Conservation (phyloP, 2,329 filamentous ascomycete genomes). For the Tolypocladium endophyticum region DNA sequence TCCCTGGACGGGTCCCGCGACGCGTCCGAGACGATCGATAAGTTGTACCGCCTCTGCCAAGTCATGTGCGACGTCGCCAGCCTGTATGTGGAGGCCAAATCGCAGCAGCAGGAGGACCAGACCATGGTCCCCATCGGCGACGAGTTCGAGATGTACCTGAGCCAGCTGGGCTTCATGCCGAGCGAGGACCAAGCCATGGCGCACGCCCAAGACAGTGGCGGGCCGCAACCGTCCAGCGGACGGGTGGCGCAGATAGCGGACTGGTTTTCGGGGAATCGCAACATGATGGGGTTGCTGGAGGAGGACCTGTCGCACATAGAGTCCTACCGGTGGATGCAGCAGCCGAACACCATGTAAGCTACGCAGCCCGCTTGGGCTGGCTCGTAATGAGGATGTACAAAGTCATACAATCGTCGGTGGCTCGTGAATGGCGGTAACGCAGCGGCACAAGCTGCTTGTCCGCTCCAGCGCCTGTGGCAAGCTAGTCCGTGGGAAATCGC, state of each 20-base stretch:
- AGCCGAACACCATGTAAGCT: background rate
- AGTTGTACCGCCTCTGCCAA: constrained; percentile 50
- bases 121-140: constrained; percentile 39
- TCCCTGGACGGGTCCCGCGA: constrained; percentile 41
- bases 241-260: constrained; percentile 43
- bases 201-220: constrained; percentile 9
- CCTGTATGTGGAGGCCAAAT: constrained; percentile 52
- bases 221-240: constrained; percentile 12
- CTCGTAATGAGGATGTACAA: background rate
- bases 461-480: too few species aligned
- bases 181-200: constrained; percentile 19
- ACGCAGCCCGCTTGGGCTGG: background rate
- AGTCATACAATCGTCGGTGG: background rate
- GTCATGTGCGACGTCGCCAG: constrained; percentile 51
- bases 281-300: constrained; percentile 55
- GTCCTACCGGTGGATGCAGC: constrained; percentile 22
- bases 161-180: constrained; percentile 51
- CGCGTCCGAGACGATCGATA: constrained; percentile 47
- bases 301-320: constrained; percentile 43
- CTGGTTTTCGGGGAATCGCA: constrained; percentile 56
- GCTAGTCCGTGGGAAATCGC: constrained; percentile 44
- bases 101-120: constrained; percentile 33
- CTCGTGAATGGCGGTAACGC: background rate
- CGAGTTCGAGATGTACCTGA: constrained; percentile 55
- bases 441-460: background rate